phyloP scores from a whole-genome alignment of 371 early-diverging fungal genomes.

The Nematocida ausubeli region DNA sequence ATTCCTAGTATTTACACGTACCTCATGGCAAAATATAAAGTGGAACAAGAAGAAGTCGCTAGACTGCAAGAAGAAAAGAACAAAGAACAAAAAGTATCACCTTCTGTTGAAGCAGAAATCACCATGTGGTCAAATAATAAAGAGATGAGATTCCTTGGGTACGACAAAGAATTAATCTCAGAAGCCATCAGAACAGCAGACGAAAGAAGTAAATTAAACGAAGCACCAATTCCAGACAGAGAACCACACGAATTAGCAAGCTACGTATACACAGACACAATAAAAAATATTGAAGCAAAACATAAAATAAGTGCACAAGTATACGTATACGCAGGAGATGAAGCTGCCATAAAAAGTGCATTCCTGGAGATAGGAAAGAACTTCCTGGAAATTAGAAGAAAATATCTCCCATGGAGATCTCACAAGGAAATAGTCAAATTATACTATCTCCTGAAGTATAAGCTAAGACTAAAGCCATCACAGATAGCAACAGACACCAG shows the following conservation, averaged over 20 bases:
- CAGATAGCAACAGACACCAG: constrained; percentile 39
- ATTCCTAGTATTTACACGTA: constrained; percentile 29
- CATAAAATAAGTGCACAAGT: neutral
- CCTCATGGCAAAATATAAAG: constrained; percentile 34
- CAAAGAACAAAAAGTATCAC: neutral
- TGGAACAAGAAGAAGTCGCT: constrained; percentile 34
- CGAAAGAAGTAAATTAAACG: constrained; percentile 40
- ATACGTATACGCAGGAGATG: constrained; percentile 36
- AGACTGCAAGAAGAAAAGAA: neutral
- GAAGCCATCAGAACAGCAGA: constrained; percentile 14
- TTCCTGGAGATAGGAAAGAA: constrained; percentile 54
- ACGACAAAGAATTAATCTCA: constrained; percentile 15
- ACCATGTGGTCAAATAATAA: constrained; percentile 22
- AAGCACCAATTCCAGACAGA: constrained; percentile 41
- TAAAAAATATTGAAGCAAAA: neutral
- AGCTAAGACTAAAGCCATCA: constrained; percentile 36
- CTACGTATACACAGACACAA: constrained; percentile 1
- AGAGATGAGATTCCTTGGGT: constrained; percentile 19
- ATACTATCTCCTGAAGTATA: constrained; percentile 60
- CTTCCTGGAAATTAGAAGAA: constrained; percentile 32
- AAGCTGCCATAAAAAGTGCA: constrained; percentile 13
- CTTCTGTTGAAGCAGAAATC: constrained; percentile 17
- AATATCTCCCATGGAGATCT: constrained; percentile 20
- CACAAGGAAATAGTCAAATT: constrained; percentile 41
- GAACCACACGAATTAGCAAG: neutral